Conservation (phyloP, 176 grass and related monocot genomes). For the Pontederia crassipes region DNA sequence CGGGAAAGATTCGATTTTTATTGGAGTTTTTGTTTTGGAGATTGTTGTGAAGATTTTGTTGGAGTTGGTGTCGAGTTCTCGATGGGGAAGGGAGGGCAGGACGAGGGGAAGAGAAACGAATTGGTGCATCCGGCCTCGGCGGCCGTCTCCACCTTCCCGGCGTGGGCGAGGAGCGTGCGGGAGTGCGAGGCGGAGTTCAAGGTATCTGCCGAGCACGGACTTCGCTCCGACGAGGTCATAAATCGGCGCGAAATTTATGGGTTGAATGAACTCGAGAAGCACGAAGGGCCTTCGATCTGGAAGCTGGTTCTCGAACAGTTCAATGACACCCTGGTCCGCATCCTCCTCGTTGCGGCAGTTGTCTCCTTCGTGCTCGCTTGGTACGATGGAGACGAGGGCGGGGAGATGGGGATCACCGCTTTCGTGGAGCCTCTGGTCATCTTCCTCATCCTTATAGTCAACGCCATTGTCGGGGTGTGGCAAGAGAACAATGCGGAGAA, state of each 20-base stretch:
- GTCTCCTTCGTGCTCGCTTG: constrained; percentile 85
- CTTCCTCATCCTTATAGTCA: constrained; percentile 84
- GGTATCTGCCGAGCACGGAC: constrained; percentile 13
- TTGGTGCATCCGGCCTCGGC: not conserved
- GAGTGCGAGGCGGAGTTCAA: constrained; percentile 46
- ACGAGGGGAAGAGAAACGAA: not conserved
- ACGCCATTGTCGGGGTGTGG: constrained; percentile 83
- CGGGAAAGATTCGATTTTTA: not conserved
- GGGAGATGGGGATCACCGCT: constrained; percentile 35
- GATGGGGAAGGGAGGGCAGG: constrained; percentile 8
- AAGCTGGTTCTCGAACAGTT: constrained; percentile 60
- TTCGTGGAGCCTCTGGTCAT: constrained; percentile 96
- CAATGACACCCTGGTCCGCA: constrained; percentile 80
- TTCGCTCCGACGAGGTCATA: constrained; percentile 29
- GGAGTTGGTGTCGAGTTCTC: not conserved
- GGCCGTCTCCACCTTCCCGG: constrained; percentile 31
- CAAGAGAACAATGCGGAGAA: constrained; percentile 95
- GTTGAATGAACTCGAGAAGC: constrained; percentile 68
- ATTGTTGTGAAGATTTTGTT: not conserved
- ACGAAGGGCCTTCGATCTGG: constrained; percentile 56
- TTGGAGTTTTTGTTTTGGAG: too few relatives aligned
- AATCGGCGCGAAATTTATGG: constrained; percentile 28
- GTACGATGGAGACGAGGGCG: constrained; percentile 33
- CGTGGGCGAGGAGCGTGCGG: constrained; percentile 46
- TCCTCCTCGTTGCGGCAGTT: constrained; percentile 71